Percentiles rank a stretch among this genome's conserved stretches.
Evolutionary conservation across 345 rosid species (phyloP).

Genomic region (Iberis pinnata): DNA sequence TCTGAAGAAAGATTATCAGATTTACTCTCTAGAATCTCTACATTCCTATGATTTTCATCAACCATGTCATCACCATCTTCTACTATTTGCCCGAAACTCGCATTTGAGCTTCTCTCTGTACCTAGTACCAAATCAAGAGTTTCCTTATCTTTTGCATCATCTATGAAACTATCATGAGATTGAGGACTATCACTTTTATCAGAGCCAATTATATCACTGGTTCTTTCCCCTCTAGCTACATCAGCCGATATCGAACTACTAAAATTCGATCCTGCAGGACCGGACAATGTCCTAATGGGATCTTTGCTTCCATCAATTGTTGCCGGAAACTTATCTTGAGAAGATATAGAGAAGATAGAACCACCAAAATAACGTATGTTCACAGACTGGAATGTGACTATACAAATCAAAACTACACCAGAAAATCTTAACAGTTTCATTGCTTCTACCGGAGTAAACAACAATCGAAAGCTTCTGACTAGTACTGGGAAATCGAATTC

Average conservation of each 20-base stretch:
- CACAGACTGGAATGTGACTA: conserved; percentile 45
- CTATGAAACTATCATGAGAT: conserved; percentile 12
- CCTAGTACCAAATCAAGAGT: conserved; percentile 15
- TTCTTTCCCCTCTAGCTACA: conserved; percentile 15
- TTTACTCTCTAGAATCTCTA: conserved; percentile 28
- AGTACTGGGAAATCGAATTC: no score
- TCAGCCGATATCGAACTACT: conserved; percentile 31
- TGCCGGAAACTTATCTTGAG: conserved; percentile 34
- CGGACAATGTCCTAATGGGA: conserved; percentile 12
- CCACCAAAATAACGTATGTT: conserved; percentile 48
- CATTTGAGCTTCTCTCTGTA: conserved; percentile 16
- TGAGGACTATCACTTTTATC: conserved; percentile 15
- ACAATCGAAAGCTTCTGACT: no score
- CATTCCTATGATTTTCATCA: conserved; percentile 20
- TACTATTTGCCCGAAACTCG: conserved; percentile 17
- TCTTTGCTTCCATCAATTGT: conserved; percentile 25
- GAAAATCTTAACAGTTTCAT: conserved; percentile 46
- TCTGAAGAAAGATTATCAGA: conserved; percentile 25
- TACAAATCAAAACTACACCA: conserved; percentile 35
- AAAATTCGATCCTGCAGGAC: conserved; percentile 10
- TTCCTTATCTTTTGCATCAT: conserved; percentile 19
- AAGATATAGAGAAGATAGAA: conserved; percentile 37
- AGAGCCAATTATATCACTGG: conserved; percentile 15
- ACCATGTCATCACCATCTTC: conserved; percentile 25
- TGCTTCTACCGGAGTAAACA: no score